Evolutionary conservation across 768 basidiomycete species (phyloP).

Genomic region (Amanita jacksonii): DNA sequence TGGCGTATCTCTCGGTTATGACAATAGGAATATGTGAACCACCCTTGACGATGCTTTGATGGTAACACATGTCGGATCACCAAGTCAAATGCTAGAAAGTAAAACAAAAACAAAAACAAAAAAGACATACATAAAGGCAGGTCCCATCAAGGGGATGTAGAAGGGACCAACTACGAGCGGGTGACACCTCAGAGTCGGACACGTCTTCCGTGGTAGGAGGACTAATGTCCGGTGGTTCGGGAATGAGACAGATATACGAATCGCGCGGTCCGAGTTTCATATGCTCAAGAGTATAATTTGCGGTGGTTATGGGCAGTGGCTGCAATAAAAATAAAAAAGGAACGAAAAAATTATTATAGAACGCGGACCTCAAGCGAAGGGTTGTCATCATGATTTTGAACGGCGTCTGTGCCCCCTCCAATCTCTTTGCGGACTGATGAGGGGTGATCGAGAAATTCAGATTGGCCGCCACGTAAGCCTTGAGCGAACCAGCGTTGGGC

Average conservation of each 20-base stretch:
- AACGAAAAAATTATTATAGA: conserved; percentile 10
- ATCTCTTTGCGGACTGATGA: conserved; percentile 49
- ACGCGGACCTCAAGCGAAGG: conserved; percentile 24
- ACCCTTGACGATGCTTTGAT: conserved; percentile 70
- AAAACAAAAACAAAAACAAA: too few species aligned
- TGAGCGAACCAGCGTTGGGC: conserved; percentile 65
- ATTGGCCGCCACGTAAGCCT: conserved; percentile 67
- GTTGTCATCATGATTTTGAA: conserved; percentile 19
- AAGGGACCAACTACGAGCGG: conserved; percentile 74
- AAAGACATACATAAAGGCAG: conserved; percentile 83
- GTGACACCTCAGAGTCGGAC: conserved; percentile 48
- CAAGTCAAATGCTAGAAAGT: conserved; percentile 17
- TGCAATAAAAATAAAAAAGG: conserved; percentile 6
- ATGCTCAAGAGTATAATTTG: conserved; percentile 51
- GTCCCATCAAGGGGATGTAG: conserved; percentile 69
- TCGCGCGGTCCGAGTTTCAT: conserved; percentile 65
- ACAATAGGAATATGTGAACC: conserved; percentile 98
- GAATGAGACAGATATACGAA: conserved; percentile 73
- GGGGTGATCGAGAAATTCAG: conserved; percentile 65
- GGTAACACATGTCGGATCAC: conserved; percentile 23
- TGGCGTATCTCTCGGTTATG: conserved; percentile 94
- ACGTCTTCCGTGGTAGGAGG: conserved; percentile 39
- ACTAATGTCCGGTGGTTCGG: conserved; percentile 44
- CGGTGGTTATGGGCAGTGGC: conserved; percentile 9
- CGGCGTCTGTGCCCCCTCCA: conserved; percentile 38